These are phyloP conservation scores for Geum urbanum DNA, from an alignment of 306 rosid species.

Conservation along the genomic window DNA sequence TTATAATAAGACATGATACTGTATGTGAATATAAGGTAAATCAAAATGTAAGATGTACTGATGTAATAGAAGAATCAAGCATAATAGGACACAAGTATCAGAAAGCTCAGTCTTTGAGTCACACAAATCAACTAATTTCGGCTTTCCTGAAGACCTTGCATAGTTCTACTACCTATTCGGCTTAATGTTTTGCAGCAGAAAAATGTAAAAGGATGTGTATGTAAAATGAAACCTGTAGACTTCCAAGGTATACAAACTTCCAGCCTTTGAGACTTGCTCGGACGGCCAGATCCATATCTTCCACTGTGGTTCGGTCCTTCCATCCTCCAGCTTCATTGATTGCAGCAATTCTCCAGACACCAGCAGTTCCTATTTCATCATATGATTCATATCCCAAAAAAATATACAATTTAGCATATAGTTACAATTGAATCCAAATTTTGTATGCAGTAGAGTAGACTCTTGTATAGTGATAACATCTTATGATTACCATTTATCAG, in stretches of 20 bases:
- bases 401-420: not conserved
- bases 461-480: not conserved
- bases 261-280: conserved; percentile 92
- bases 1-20: no score
- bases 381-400: not conserved
- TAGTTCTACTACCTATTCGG: not conserved
- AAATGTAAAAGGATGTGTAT: not conserved
- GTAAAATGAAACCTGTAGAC: conserved; percentile 39
- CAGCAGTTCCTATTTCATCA: conserved; percentile 67
- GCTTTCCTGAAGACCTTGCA: not conserved
- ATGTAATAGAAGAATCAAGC: no score
- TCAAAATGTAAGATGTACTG: no score
- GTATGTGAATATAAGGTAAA: no score
- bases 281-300: conserved; percentile 92
- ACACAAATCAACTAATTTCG: not conserved
- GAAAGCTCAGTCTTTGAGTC: not conserved
- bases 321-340: conserved; percentile 90
- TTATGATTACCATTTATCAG: conserved; percentile 43
- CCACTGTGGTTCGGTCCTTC: conserved; percentile 89
- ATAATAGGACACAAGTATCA: not conserved
- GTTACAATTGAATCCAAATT: conserved; percentile 66
- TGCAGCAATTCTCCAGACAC: conserved; percentile 87
- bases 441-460: not conserved
- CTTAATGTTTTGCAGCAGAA: not conserved
- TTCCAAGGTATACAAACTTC: conserved; percentile 72